phyloP scores from a whole-genome alignment of 768 basidiomycete genomes.

The Tremella fuciformis region DNA sequence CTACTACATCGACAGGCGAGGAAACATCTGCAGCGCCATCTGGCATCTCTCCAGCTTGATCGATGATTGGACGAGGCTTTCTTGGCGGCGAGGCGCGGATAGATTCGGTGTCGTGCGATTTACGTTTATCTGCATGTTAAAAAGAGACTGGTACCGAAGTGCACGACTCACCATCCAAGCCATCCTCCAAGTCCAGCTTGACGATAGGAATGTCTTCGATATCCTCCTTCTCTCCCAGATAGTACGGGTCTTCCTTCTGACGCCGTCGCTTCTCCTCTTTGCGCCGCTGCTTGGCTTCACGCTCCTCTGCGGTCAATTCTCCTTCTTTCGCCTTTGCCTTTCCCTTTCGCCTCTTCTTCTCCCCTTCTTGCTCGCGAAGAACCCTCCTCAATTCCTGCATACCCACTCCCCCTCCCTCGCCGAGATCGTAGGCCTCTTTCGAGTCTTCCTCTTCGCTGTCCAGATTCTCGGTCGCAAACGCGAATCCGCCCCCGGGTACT shows the following conservation, averaged over 20 bases:
- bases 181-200: conserved; percentile 58
- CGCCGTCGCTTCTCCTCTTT: conserved; percentile 73
- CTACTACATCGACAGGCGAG: neutral
- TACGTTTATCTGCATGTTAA: conserved; percentile 5
- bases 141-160: neutral
- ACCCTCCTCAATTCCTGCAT: conserved; percentile 47
- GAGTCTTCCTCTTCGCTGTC: conserved; percentile 32
- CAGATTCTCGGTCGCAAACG: conserved; percentile 20
- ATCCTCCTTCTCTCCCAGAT: conserved; percentile 57
- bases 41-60: conserved; percentile 84
- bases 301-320: neutral
- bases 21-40: conserved; percentile 52
- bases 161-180: too few species aligned
- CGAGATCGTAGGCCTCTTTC: conserved; percentile 47
- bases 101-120: neutral
- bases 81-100: conserved; percentile 9
- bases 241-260: conserved; percentile 83
- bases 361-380: conserved; percentile 51
- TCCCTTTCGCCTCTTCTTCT: conserved; percentile 53
- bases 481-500: conserved; percentile 56
- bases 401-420: conserved; percentile 44
- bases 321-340: conserved; percentile 61
- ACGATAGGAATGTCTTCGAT: conserved; percentile 92
- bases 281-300: conserved; percentile 52
- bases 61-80: conserved; percentile 48